Evolutionary conservation across 345 rosid genomes (phyloP), one percentile per base, ranked within the genome.

Genomic region (Rhizophora mangle): DNA sequence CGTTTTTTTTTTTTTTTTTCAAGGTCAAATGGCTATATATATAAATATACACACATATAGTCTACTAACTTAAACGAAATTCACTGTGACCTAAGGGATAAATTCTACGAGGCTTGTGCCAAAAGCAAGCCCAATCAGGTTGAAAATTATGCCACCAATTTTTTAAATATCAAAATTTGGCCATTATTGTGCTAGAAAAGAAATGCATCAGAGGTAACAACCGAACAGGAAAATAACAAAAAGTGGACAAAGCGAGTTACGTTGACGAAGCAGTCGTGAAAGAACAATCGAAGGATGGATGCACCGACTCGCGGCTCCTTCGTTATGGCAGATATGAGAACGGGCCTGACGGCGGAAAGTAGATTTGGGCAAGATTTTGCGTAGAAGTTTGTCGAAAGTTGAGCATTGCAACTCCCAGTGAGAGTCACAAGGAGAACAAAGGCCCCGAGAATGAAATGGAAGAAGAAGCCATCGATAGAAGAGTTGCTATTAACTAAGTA

Each of bases 211-310:
- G 22, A 26, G 8, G 2, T 0, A 22, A 55, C 24, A 13, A 55
- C 16, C 6, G 2, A 21, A 24, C 9, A 7, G 8, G 20, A 55
- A 6, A 55, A 55, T 15, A 3, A 13, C 24, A 18, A 24, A 3
- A n/a, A 22, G 24, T 55, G 60, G 18, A 18, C 15, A 18, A 27
- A 26, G 22, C 22, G 3, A 62, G 36, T 78, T 88, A 93, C 98
- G 53, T 91, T 93, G 72, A 93, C 97, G 56, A 93, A 93, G 71
- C 98, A 93, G 51, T 93, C 98, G 18, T 91, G 98, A 87, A 91
- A 93, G 85, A 84, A 85, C 66, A 93, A 76, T 63, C 98, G 96
- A 69, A 93, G 86, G 52, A 93, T 72, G 21, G 96, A 91, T 26
- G 96, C 98, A 5, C 96, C 96, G 77, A 85, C 82, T 5, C 93